Evolutionary conservation across 306 rosid species (phyloP), one percentile per base, ranked within the genome.

Genomic region (Hippophae tibetana): DNA sequence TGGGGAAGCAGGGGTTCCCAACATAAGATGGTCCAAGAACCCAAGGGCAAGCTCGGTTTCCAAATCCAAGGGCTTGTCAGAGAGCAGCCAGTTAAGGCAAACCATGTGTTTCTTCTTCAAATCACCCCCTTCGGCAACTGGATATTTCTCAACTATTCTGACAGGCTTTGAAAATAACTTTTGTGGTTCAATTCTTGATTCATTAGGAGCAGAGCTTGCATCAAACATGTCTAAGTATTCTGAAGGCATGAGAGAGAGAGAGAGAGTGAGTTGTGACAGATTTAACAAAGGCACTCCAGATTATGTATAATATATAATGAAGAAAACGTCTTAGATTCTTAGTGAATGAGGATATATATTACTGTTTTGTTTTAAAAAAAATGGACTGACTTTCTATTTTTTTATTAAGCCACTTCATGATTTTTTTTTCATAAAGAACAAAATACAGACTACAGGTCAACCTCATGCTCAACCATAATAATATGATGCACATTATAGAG

Each of bases 1-100:
- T 48, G 99, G 97, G 63, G 99, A 85, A 62, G 99, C 97, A 67
- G 99, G 99, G 63, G 97, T 92, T 47, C 99, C 99, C 90, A 88
- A 62, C 86, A 92, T 73, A 75, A 92, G 99, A 82, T 92, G 99
- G 73, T 88, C 90, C 71, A 92, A 71, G 69, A 92, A 92, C 47
- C 97, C 95, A 58, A 92, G 89, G 25, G 90, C 2, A 58, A 81
- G 83, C 74, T 81, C 81, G 41, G 83, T 78, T 86, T 88, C 95
- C 82, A 92, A 76, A 72, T 82, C 94, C 53, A 88, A 67, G 56
- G 99, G 99, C 75, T 85, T 82, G 7, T 86, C 99, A 66, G 97
- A 86, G 43, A 92, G 97, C 81, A 92, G 61, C 99, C 97, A 92
- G 69, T 88, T 86, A 72, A 92, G 78, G 70, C 81, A 83, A 55